Percentiles rank a stretch among this genome's conserved stretches.
Evolutionary conservation across 257 asterid genomes (phyloP).

Genomic region (Solanum bukasovii): DNA sequence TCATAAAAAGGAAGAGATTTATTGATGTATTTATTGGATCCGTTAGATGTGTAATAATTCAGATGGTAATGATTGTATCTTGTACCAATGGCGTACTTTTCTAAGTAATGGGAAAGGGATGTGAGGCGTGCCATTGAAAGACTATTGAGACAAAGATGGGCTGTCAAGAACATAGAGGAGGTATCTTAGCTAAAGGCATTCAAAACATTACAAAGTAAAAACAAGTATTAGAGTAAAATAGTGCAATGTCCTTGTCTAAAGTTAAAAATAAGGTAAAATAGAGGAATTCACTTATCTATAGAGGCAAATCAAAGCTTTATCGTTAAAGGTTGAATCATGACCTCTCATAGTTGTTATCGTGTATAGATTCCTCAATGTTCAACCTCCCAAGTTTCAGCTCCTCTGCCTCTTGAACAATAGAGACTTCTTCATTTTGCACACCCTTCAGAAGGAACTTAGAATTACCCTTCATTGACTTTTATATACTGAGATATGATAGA

Average conservation of each 20-base stretch:
- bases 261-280: neutral
- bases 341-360: neutral
- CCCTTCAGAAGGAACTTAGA: neutral
- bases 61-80: too few relatives aligned
- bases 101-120: too few relatives aligned
- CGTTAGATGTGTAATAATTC: neutral
- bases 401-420: neutral
- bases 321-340: neutral
- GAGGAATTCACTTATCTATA: neutral
- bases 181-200: too few relatives aligned
- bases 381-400: neutral
- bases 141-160: too few relatives aligned
- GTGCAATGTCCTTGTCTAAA: neutral
- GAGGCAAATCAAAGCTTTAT: neutral
- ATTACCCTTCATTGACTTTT: neutral
- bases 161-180: too few relatives aligned
- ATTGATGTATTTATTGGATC: neutral
- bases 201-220: too few relatives aligned
- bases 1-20: neutral
- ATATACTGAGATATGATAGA: neutral
- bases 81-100: too few relatives aligned
- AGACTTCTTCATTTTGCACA: neutral
- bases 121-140: too few relatives aligned
- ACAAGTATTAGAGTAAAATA: neutral
- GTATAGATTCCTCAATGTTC: neutral